A percentile compares a stretch with the other conserved stretches of the same genome.
phyloP scores from a whole-genome alignment of 805 yeast species.

The Candida boleticola region DNA sequence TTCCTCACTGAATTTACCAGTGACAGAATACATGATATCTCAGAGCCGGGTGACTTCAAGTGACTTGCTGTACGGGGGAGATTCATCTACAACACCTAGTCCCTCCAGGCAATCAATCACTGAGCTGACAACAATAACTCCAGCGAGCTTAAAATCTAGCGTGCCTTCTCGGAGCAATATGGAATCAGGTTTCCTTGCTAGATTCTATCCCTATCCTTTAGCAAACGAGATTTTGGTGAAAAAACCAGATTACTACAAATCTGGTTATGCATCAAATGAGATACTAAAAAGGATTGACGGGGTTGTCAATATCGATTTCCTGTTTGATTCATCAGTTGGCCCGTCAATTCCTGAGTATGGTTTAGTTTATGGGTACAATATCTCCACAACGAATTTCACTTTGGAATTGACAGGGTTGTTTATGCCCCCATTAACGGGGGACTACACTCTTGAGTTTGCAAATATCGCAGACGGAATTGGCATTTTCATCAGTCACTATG shows the following conservation, averaged over 20 bases:
- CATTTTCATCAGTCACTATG: constrained; percentile 24
- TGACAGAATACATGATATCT: too few species aligned
- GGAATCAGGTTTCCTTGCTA: background rate
- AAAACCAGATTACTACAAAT: background rate
- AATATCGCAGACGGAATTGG: constrained; percentile 27
- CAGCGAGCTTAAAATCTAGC: too few species aligned
- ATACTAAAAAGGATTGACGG: background rate
- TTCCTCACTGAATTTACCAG: too few species aligned
- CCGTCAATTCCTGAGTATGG: background rate
- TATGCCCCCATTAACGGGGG: constrained; percentile 21
- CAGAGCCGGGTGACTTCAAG: too few species aligned
- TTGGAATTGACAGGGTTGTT: constrained; percentile 18
- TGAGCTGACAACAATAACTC: too few species aligned
- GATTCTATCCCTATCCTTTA: background rate
- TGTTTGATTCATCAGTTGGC: background rate
- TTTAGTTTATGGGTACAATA: constrained; percentile 1
- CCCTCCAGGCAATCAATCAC: too few species aligned
- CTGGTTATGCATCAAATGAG: background rate
- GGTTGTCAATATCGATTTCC: background rate
- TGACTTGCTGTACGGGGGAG: too few species aligned
- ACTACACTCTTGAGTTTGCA: constrained; percentile 18
- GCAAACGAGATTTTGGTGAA: background rate
- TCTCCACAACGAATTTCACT: constrained; percentile 11
- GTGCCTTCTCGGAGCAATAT: constrained; percentile 5
- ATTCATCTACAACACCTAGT: too few species aligned